These are phyloP conservation scores for Oryza rufipogon DNA, from an alignment of 176 grass and related monocot species.

Conservation along the genomic window DNA sequence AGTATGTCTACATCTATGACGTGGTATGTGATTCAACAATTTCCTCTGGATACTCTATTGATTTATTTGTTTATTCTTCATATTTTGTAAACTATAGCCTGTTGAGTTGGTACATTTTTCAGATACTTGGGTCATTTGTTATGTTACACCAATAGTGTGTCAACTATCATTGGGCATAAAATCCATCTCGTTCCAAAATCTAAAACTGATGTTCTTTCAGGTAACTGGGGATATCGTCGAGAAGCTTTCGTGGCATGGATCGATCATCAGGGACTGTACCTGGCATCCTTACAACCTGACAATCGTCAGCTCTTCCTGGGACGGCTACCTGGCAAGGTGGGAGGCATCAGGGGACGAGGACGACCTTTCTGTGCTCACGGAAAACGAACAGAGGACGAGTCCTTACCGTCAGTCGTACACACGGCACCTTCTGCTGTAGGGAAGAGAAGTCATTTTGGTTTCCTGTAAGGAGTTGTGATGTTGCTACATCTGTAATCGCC, in stretches of 20 bases:
- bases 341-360: constrained; percentile 54
- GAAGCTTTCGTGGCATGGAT: constrained; percentile 67
- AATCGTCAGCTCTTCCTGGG: constrained; percentile 85
- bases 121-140: background rate
- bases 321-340: constrained; percentile 71
- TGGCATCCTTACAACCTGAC: constrained; percentile 78
- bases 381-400: constrained; percentile 22
- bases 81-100: constrained; percentile 10
- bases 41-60: background rate
- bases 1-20: constrained; percentile 84
- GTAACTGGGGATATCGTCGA: constrained; percentile 54
- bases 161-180: background rate
- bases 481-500: background rate
- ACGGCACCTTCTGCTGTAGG: constrained; percentile 39
- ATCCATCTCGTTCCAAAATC: background rate
- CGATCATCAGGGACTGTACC: constrained; percentile 82
- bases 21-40: constrained; percentile 55
- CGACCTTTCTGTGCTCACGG: constrained; percentile 25
- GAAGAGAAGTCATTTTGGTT: constrained; percentile 14
- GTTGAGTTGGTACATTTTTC: background rate
- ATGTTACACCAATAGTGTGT: background rate
- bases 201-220: constrained; percentile 41
- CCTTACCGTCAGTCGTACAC: constrained; percentile 22
- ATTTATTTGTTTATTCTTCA: background rate
- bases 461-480: background rate